Evolutionary conservation across 768 basidiomycete genomes (phyloP), one percentile per base, ranked within the genome.

Genomic region (Tricholoma sp.): DNA sequence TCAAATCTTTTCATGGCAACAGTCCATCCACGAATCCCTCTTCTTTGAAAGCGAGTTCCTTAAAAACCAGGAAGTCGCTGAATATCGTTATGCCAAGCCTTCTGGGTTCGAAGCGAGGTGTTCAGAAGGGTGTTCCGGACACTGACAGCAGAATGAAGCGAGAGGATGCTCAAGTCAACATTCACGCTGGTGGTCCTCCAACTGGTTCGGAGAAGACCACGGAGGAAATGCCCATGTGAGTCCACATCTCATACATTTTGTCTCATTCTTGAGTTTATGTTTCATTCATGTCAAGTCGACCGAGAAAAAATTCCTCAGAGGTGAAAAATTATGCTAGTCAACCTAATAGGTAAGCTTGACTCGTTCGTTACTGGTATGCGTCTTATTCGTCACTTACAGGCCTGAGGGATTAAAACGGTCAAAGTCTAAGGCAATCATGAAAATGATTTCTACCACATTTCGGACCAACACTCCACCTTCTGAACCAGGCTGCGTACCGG

Each of bases 371-470:
- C 45, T 50, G 24, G 21, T 52, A 27, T 9, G 11, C 45, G 18
- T 29, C 27, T 49, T 39, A 24, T 49, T 56, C 27, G 11, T 50
- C 49, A 8, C 18, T 22, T 57, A 32, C 27, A 63, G 61, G 46
- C 45, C 63, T 31, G 21, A 56, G 37, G 51, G 49, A 3, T 34
- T 54, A 11, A 51, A 66, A 52, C 63, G 60, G 50, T 63, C 63
- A 49, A 70, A 66, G 57, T 65, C 74, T 14, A 64, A 67, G 41
- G 63, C 74, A 8, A 65, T 76, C 39, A 65, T 74, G 37, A 68
- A 67, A 24, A 64, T 71, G 52, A 57, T 77, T 24, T 69, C 72
- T 5, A 70, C 70, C 1, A 76, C 71, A 54, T 64, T 74, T 61
- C 63, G 63, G 35, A 49, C 63, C 19, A 64, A 58, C 12, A 27